Conservation (phyloP, 805 yeast genomes). For the Pichia nanzhaoensis region DNA sequence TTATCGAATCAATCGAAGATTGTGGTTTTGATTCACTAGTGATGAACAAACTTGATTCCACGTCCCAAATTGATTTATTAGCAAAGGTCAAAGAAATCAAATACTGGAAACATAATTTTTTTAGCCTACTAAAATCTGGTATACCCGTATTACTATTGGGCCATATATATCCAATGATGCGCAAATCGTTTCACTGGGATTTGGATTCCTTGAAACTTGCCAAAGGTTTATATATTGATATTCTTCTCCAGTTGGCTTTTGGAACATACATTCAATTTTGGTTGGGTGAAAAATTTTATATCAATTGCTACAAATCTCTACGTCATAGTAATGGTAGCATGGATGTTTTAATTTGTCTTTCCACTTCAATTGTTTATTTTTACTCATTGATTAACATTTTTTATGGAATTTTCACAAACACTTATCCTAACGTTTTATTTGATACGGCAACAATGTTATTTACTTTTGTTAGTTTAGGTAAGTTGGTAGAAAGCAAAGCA, state of each 20-base stretch:
- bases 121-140: slow-evolving; percentile 49
- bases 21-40: slow-evolving; percentile 48
- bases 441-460: slow-evolving; percentile 85
- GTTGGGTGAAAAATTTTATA: slow-evolving; percentile 63
- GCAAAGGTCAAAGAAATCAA: slow-evolving; percentile 64
- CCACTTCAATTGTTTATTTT: slow-evolving; percentile 70
- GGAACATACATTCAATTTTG: slow-evolving; percentile 56
- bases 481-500: slow-evolving; percentile 85
- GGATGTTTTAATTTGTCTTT: slow-evolving; percentile 84
- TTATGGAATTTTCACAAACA: slow-evolving; percentile 33
- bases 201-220: slow-evolving; percentile 17
- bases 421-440: slow-evolving; percentile 66
- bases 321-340: slow-evolving; percentile 72
- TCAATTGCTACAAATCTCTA: slow-evolving; percentile 57
- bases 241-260: slow-evolving; percentile 51
- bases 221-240: slow-evolving; percentile 60
- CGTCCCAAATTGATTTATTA: slow-evolving; percentile 63
- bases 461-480: slow-evolving; percentile 80
- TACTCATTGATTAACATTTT: slow-evolving; percentile 66
- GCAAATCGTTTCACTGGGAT: slow-evolving; percentile 17
- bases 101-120: slow-evolving; percentile 58
- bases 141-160: slow-evolving; percentile 51
- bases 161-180: slow-evolving; percentile 40
- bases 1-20: slow-evolving; percentile 47
- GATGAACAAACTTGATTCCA: slow-evolving; percentile 45